Base-by-base conservation (phyloP, 768 basidiomycete species). In the Cantharellus anzutake region DNA sequence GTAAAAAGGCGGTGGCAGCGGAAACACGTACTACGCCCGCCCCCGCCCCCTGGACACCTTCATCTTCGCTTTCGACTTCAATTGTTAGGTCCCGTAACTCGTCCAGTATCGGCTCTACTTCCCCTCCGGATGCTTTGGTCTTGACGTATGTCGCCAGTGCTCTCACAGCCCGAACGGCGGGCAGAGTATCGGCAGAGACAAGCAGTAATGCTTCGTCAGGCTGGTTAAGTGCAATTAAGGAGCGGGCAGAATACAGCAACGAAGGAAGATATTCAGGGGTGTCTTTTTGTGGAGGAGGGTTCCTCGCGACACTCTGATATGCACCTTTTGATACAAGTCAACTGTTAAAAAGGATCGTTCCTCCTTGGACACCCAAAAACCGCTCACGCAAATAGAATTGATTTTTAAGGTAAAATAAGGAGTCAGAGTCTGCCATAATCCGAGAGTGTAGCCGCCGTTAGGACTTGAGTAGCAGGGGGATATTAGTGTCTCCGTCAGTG, bases 1-100 rank as follows among this genome's bases (percentile, higher is more conserved):
- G 73, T 14, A 82, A 78, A 69, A 94, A 94, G 0, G 89, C 87
- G 7, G 84, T 89, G n/a, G 83, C 90, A 39, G 88, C 87, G 20
- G 89, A 71, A 38, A 88, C 86, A 58, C 81, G 75, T 3, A 93
- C 88, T 51, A 81, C 68, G 20, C 80, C 78, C 67, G 81, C 87
- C 63, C 87, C 88, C 60, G 63, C 62, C 20, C 73, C 76, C 29
- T 81, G 78, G 11, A 5, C 7, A 37, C 7, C 7, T 0, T 76
- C 76, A 56, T 83, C 83, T 34, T 84, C 85, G 3, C 82, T 79
- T 65, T 94, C 91, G 48, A 84, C 80, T 70, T 97, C 92, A 4
- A 94, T 79, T 56, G 83, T 80, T 34, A 92, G 71, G 69, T 94
- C 92, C 16, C 92, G 78, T 38, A 93, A 74, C 67, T 86, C 80